A percentile compares a stretch with the other conserved stretches of the same genome.
These are phyloP conservation scores for Trichosporon ovoides DNA, from an alignment of 1,284 basidiomycete genomes.

Conservation along the genomic window DNA sequence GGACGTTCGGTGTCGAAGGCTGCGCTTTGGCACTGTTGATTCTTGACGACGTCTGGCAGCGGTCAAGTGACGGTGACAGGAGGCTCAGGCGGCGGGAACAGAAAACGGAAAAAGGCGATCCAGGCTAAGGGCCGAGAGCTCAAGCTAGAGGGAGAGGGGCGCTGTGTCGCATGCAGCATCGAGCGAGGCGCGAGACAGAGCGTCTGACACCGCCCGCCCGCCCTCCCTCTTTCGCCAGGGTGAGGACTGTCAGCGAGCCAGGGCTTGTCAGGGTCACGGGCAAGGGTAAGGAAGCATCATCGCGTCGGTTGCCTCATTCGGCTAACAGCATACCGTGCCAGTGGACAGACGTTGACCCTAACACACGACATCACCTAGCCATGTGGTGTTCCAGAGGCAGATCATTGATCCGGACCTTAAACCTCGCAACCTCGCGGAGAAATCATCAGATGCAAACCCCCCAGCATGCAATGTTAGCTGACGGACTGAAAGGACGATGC, in stretches of 20 bases:
- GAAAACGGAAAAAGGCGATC: not conserved
- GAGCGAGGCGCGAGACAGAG: too few species aligned
- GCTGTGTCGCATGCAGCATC: too few species aligned
- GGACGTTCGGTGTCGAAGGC: not conserved
- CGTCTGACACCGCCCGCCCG: too few species aligned
- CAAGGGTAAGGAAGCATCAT: not conserved
- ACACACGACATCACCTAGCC: not conserved
- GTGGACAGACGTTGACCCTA: not conserved
- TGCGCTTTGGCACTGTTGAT: not conserved
- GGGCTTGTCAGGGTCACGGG: too few species aligned
- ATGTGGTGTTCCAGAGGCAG: not conserved
- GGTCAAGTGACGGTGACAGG: slow-evolving; percentile 2
- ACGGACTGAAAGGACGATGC: too few species aligned
- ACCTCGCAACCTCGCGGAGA: too few species aligned
- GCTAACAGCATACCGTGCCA: not conserved
- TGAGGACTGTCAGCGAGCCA: too few species aligned
- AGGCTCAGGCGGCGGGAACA: not conserved
- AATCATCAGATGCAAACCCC: too few species aligned
- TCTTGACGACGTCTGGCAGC: not conserved
- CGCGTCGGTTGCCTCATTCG: not conserved
- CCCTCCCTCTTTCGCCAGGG: too few species aligned
- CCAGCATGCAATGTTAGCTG: too few species aligned
- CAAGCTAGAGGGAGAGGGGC: too few species aligned
- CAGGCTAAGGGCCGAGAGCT: not conserved
- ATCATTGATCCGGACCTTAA: not conserved